Evolutionary conservation across 768 basidiomycete genomes (phyloP), one percentile per base, ranked within the genome.

Genomic region (Rhizopogon salebrosus): DNA sequence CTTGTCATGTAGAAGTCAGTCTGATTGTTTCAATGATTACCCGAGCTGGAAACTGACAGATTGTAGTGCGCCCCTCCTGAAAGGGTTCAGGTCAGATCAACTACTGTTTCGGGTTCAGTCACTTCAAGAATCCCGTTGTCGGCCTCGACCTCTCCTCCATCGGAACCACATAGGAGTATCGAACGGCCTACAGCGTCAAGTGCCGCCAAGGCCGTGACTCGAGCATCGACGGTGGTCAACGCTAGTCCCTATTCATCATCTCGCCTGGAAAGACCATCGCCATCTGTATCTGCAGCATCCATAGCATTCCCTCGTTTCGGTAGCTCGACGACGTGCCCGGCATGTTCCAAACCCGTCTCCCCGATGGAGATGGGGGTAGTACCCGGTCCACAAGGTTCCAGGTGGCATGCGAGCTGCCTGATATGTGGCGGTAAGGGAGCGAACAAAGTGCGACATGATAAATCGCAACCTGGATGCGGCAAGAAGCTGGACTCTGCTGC

Each of bases 361-460:
- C 80, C 80, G 1, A 92, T 93, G 89, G 91, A 92, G 61, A 75
- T 80, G 53, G 91, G 91, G 8, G 89, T 92, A 27, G 86, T 93
- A 36, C 85, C 89, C 24, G 91, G 91, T 4, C 91, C 91, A 22
- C 85, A 88, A 54, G 87, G 87, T 34, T 84, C 85, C 29, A 79
- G 80, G 56, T 93, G 91, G 91, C 91, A 93, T 65, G 74, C 78
- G 6, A 63, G 76, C 36, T 93, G 91, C 66, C 75, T 93, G 45
- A 76, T 90, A 6, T 93, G 91, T 61, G 91, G 91, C 1, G 91
- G 91, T 0, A 88, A 82, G 65, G 69, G 71, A 7, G 59, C 61
- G 10, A 65, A 68, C 35, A 67, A 50, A 60, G 74, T 70, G 68
- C 78, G 59, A 70, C 75, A 66, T 58, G 80, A 79, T 56, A 79